Base-by-base conservation (phyloP, 106 monocot species). In the Vanilla planifolia region DNA sequence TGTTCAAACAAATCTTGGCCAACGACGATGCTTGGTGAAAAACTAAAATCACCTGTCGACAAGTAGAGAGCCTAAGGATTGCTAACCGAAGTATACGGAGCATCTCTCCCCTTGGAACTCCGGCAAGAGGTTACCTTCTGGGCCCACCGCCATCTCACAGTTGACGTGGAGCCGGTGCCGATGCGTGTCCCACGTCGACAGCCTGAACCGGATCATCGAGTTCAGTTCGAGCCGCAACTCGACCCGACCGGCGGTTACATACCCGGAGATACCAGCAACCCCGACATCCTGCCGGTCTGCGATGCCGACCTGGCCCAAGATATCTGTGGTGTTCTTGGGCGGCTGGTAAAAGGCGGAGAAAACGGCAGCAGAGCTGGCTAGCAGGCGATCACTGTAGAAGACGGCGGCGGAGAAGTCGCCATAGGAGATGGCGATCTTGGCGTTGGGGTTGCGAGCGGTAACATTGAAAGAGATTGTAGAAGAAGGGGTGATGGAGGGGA, bases 371-470 rank as follows among this genome's bases (percentile, higher is more conserved):
- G 34, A 34, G 0, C 53, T 30, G 2, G 67, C 85, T 23, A 94
- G 41, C n/a, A 51, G 41, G 21, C 9, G 64, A 59, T 89, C 69
- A 0, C 7, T 42, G 67, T 76, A 94, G 67, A 62, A 77, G 25
- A 94, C 69, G 9, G 75, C 44, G 16, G 69, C 89, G 10, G 16
- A 24, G 60, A 89, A 71, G 36, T 72, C 48, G 40, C 62, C 74
- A 64, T 89, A 94, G 67, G 66, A 78, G 10, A 94, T 80, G 35
- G 85, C 89, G 25, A 94, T 78, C 20, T 89, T 83, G 3, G 41
- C 30, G 73, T 93, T 93, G 23, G 92, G 65, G 73, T 93, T 93
- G 8, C 75, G 81, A 53, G 62, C 71, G 8, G 73, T 58, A 21
- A 88, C 62, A 48, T 71, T 60, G 79, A 93, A 81, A 26, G 71